A percentile compares a stretch with the other conserved stretches of the same genome.
Conservation (phyloP, 768 basidiomycete genomes). For the Melanogaster broomeanus region DNA sequence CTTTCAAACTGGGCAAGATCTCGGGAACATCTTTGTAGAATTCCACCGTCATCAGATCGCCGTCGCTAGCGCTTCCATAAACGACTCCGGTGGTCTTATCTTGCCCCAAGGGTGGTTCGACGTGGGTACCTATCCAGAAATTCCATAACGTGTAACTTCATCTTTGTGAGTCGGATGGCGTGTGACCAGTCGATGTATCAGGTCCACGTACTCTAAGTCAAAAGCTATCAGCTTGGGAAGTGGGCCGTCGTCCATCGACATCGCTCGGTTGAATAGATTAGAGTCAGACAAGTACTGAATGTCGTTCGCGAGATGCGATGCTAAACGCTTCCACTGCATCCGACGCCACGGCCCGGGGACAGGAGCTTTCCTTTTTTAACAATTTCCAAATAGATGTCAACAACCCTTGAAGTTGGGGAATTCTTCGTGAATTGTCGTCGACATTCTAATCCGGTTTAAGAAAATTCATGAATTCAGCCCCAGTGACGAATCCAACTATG, state of each 20-base stretch:
- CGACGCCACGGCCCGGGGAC: too few relatives aligned
- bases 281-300: neutral
- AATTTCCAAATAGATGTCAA: too few relatives aligned
- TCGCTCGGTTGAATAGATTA: neutral
- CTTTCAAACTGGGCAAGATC: constrained; percentile 62
- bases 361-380: too few relatives aligned
- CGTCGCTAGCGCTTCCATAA: constrained; percentile 21
- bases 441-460: too few relatives aligned
- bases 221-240: constrained; percentile 74
- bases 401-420: too few relatives aligned
- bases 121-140: constrained; percentile 84
- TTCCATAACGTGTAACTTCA: constrained; percentile 83
- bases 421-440: too few relatives aligned
- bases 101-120: constrained; percentile 57
- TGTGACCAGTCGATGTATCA: neutral
- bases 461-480: too few relatives aligned
- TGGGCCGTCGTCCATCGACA: constrained; percentile 21
- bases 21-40: constrained; percentile 80
- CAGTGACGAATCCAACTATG: too few relatives aligned
- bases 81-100: constrained; percentile 31
- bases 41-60: constrained; percentile 39
- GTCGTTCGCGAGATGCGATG: neutral
- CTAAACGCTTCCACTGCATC: too few relatives aligned
- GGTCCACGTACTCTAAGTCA: constrained; percentile 69
- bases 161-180: neutral